Percentiles rank a stretch among this genome's conserved stretches.
Evolutionary conservation across 371 early-diverging fungal species (phyloP).

Genomic region (Rhizomucor pusillus): DNA sequence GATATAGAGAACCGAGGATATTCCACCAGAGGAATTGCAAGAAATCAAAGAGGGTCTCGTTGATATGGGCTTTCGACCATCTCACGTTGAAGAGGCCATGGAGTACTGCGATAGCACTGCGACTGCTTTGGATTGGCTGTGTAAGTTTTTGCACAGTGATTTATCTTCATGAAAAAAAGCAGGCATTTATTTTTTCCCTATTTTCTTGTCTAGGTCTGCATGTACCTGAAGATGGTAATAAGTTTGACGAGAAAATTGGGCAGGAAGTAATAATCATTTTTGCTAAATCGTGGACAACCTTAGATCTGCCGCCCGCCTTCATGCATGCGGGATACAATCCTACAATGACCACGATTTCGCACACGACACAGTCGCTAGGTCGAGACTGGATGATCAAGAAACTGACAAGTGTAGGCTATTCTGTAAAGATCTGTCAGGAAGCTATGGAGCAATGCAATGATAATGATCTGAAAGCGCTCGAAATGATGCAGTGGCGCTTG

Average conservation of each 20-base stretch:
- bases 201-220: constrained; percentile 54
- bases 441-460: constrained; percentile 40
- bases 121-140: constrained; percentile 84
- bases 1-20: too few relatives aligned
- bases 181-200: background rate
- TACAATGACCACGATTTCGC: constrained; percentile 57
- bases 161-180: background rate
- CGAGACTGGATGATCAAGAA: constrained; percentile 65
- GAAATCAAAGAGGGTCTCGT: constrained; percentile 44
- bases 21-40: constrained; percentile 1
- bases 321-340: constrained; percentile 61
- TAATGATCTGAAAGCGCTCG: constrained; percentile 55
- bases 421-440: constrained; percentile 43
- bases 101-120: constrained; percentile 52
- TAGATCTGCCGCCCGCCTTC: constrained; percentile 66
- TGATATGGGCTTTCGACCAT: constrained; percentile 68
- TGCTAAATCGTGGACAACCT: too few relatives aligned
- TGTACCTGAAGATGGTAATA: constrained; percentile 79
- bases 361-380: constrained; percentile 54
- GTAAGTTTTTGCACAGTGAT: constrained; percentile 33
- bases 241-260: background rate
- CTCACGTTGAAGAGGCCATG: constrained; percentile 76
- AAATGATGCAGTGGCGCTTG: constrained; percentile 42
- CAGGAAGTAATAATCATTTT: background rate
- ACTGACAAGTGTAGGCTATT: constrained; percentile 63